Evolutionary conservation across 495 filamentous ascomycete species (phyloP), one percentile per base, ranked within the genome.

Genomic region (Penicillium atrosanguineum): DNA sequence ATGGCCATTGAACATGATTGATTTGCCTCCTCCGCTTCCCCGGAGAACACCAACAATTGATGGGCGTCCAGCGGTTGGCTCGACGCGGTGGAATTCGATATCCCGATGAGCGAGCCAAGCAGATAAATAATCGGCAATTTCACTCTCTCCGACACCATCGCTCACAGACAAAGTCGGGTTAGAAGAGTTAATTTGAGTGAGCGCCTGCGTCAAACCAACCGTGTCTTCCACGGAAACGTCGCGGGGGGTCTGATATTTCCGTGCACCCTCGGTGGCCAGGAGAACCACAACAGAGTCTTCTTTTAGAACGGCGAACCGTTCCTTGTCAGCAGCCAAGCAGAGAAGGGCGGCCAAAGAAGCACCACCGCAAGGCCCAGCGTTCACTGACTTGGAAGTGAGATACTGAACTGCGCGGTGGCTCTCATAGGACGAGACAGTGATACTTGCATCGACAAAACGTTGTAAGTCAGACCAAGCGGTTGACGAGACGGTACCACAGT

Each of bases 341-440:
- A 68, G 69, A 45, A 90, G 60, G 8, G 82, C 86, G 44, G 80
- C 83, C 29, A 88, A 52, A 0, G 81, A 68, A 12, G 84, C 82
- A 14, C 80, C 80, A 31, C 86, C 85, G 62, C 86, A 89, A 9
- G 87, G 87, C 0, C 86, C 86, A 31, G 74, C 77, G n/a, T 62
- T 44, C 7, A 87, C 64, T 0, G 73, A 77, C 1, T 63, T 57
- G 0, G 53, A 44, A 8, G 72, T 57, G 6, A 90, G 67, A 46
- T 79, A 71, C 51, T 74, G 48, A 23, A 82, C 68, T 1, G 81
- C 83, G 0, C 58, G 4, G 48, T 87, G 82, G 8, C 74, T 73
- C 50, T 87, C 82, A 19, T 60, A 48, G 46, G 86, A 85, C 0
- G 75, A 78, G 0, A 89, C 75, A 0, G 75, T 77, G 4, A 88